Conservation (phyloP, 495 filamentous ascomycete genomes). For the Penicillium cosmopolitanum region DNA sequence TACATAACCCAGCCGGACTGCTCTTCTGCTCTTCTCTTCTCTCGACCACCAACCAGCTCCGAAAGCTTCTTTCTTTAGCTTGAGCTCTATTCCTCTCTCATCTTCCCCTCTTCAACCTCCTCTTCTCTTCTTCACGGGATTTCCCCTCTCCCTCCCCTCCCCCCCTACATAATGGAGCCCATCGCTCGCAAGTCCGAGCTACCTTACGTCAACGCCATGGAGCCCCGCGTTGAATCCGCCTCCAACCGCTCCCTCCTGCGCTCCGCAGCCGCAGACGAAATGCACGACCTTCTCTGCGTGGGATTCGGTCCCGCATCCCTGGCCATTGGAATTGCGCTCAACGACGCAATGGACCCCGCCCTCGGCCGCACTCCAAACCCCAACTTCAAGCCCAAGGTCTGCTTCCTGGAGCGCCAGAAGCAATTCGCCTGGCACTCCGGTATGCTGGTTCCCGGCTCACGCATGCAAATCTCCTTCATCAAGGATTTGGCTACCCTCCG, state of each 20-base stretch:
- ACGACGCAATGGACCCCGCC: constrained; percentile 63
- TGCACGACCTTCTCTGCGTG: constrained; percentile 85
- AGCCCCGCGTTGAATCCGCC: constrained; percentile 20
- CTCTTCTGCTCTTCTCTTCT: background rate
- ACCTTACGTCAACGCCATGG: constrained; percentile 22
- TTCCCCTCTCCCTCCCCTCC: background rate
- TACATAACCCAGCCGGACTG: constrained; percentile 21
- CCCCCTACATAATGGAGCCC: constrained; percentile 22
- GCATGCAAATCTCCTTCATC: constrained; percentile 98
- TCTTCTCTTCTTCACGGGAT: background rate
- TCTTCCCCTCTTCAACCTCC: background rate
- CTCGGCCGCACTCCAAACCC: constrained; percentile 30
- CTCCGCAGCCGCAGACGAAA: constrained; percentile 50
- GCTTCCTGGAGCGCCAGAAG: constrained; percentile 84
- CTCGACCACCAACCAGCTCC: constrained; percentile 3
- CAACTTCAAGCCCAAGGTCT: constrained; percentile 62
- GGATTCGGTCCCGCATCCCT: constrained; percentile 94
- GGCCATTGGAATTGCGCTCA: constrained; percentile 87
- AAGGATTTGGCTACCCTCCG: constrained; percentile 92
- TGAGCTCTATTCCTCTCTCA: constrained; percentile 1
- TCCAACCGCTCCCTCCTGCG: constrained; percentile 27
- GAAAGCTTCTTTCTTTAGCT: constrained; percentile 13
- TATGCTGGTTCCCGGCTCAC: constrained; percentile 90
- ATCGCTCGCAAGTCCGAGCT: constrained; percentile 30
- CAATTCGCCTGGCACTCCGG: constrained; percentile 91